Evolutionary conservation across 2,329 filamentous ascomycete species (phyloP).

Genomic region (Pseudocercospora crystallina): DNA sequence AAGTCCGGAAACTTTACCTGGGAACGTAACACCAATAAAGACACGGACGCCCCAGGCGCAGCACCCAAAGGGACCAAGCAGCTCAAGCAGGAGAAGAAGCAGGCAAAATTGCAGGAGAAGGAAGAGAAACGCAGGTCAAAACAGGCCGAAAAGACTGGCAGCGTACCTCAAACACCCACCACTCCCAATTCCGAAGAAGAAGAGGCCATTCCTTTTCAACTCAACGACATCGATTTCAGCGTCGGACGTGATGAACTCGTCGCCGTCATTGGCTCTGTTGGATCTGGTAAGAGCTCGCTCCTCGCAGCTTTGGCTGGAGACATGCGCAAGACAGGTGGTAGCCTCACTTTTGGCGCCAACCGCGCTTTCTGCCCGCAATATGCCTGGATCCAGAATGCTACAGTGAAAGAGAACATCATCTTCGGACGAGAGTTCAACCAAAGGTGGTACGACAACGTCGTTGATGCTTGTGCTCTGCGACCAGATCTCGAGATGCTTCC

Average conservation of each 20-base stretch:
- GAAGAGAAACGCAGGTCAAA: slow-evolving; percentile 37
- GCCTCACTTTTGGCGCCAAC: slow-evolving; percentile 72
- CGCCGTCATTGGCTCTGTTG: slow-evolving; percentile 85
- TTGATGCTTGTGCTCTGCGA: slow-evolving; percentile 79
- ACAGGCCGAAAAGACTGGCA: slow-evolving; percentile 32
- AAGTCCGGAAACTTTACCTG: slow-evolving; percentile 78
- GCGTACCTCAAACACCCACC: slow-evolving; percentile 17
- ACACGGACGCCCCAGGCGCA: slow-evolving; percentile 35
- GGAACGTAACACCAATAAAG: slow-evolving; percentile 64
- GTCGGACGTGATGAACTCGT: slow-evolving; percentile 74
- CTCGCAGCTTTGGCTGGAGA: slow-evolving; percentile 88
- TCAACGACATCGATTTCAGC: slow-evolving; percentile 66
- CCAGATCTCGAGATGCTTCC: slow-evolving; percentile 93
- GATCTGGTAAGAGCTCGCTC: slow-evolving; percentile 85
- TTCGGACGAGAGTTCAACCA: slow-evolving; percentile 76
- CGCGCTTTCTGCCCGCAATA: slow-evolving; percentile 94
- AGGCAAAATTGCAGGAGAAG: slow-evolving; percentile 44
- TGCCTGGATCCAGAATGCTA: slow-evolving; percentile 95
- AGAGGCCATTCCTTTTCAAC: slow-evolving; percentile 67
- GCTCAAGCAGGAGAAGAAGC: slow-evolving; percentile 45
- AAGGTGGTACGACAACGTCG: slow-evolving; percentile 79
- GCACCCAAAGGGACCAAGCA: slow-evolving; percentile 35
- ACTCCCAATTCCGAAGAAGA: slow-evolving; percentile 43
- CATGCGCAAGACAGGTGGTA: slow-evolving; percentile 79
- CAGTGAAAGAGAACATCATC: slow-evolving; percentile 81